Conservation (phyloP, 306 rosid genomes). For the Hippophae tibetana region DNA sequence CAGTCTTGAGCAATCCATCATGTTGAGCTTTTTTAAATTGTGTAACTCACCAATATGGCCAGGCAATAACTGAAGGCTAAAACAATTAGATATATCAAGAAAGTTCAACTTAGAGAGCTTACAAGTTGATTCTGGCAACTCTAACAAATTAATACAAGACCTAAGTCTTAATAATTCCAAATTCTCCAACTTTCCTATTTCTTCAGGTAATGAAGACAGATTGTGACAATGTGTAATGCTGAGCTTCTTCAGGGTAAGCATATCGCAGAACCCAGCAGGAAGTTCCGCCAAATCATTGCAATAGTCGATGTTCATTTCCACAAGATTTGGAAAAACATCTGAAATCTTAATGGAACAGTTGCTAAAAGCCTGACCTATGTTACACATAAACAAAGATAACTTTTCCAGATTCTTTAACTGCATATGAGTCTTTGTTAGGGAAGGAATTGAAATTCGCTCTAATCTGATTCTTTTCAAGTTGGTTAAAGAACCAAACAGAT, state of each 20-base stretch:
- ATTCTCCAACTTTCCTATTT: slow-evolving; percentile 29
- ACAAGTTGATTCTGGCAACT: slow-evolving; percentile 33
- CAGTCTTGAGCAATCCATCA: slow-evolving; percentile 34
- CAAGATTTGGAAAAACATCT: slow-evolving; percentile 34
- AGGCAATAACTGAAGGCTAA: slow-evolving; percentile 35
- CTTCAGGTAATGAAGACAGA: slow-evolving; percentile 39
- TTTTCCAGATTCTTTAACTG: slow-evolving; percentile 38
- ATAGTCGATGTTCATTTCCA: slow-evolving; percentile 48
- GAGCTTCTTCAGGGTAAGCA: slow-evolving; percentile 31
- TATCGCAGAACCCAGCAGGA: slow-evolving; percentile 29
- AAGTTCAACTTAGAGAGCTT: slow-evolving; percentile 21
- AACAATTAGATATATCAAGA: slow-evolving; percentile 55
- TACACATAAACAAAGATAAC: slow-evolving; percentile 60
- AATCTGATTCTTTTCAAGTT: slow-evolving; percentile 39
- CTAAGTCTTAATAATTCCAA: slow-evolving; percentile 44
- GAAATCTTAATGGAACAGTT: slow-evolving; percentile 21
- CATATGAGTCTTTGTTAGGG: slow-evolving; percentile 12
- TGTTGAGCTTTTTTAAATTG: slow-evolving; percentile 26
- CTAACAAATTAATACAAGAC: slow-evolving; percentile 34
- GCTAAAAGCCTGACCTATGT: slow-evolving; percentile 31
- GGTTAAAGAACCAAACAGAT: slow-evolving; percentile 22
- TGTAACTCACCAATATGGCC: slow-evolving; percentile 33
- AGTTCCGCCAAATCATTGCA: slow-evolving; percentile 39
- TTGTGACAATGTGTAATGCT: slow-evolving; percentile 50
- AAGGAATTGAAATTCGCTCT: slow-evolving; percentile 40